These are phyloP conservation scores for Pisolithus microcarpus DNA, from an alignment of 768 basidiomycete species.

Conservation along the genomic window DNA sequence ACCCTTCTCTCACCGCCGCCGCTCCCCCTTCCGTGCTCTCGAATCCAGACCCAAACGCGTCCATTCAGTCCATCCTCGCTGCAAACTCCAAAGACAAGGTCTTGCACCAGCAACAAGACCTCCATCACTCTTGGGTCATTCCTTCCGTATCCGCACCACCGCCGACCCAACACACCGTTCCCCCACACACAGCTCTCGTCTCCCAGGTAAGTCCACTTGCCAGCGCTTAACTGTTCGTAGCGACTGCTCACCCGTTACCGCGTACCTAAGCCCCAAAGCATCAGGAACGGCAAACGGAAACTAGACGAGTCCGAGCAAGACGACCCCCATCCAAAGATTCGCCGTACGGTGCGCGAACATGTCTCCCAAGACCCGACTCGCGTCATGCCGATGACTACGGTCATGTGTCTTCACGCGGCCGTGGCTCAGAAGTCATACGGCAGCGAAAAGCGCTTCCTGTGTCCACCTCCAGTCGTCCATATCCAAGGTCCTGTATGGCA, in stretches of 20 bases:
- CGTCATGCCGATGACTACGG: slow-evolving; percentile 84
- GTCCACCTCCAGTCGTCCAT: slow-evolving; percentile 88
- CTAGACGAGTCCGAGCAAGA: slow-evolving; percentile 54
- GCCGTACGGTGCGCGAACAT: slow-evolving; percentile 78
- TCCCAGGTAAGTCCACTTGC: slow-evolving; percentile 32
- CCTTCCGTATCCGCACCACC: slow-evolving; percentile 6
- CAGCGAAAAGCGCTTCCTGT: slow-evolving; percentile 90
- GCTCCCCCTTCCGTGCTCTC: slow-evolving; percentile 29
- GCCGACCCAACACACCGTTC: slow-evolving; percentile 24
- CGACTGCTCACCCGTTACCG: slow-evolving; percentile 13
- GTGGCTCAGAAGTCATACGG: slow-evolving; percentile 96
- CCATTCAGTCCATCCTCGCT: slow-evolving; percentile 34
- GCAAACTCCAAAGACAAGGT: slow-evolving; percentile 27
- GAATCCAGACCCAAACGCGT: slow-evolving; percentile 34
- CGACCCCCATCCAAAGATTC: slow-evolving; percentile 69
- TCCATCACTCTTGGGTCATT: slow-evolving; percentile 34
- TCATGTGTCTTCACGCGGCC: slow-evolving; percentile 84
- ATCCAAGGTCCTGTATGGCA: slow-evolving; percentile 86
- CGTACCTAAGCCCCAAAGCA: slow-evolving; percentile 23
- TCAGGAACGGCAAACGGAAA: slow-evolving; percentile 63
- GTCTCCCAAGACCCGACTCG: slow-evolving; percentile 68
- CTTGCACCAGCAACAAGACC: slow-evolving; percentile 16
- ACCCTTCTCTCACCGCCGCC: slow-evolving; percentile 20
- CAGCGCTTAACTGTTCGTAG: slow-evolving; percentile 25
- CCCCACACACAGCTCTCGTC: slow-evolving; percentile 23